Evolutionary conservation across 2,329 filamentous ascomycete species (phyloP), one percentile per base, ranked within the genome.

Genomic region (Hypoxylon sp.): DNA sequence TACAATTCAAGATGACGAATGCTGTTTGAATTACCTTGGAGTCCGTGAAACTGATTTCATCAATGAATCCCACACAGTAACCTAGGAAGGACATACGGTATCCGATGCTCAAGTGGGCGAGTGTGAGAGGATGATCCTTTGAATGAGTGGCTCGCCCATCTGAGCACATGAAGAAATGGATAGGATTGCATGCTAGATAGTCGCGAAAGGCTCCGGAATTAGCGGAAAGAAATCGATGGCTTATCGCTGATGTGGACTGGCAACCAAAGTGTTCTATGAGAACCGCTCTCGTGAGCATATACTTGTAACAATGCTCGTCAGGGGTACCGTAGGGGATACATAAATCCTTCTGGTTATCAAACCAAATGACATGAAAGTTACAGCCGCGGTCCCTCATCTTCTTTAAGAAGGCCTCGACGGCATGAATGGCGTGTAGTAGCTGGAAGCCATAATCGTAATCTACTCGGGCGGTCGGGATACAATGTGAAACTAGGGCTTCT

Each of bases 351-450:
- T 85, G 75, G 46, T 74, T 71, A 17, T 82, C 75, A 63, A 91
- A 89, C 73, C 90, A 92, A 11, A 84, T 72, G 54, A 91, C 69
- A 55, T 90, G 80, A 61, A 91, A 91, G 48, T 84, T 83, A 67
- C 87, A 90, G 43, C 85, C 84, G 38, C 87, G 77, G 45, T 78
- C 77, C 30, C 76, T 72, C 11, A 91, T 75, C 46, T 82, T 77
- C 30, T 74, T 69, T 1, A 91, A 75, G 57, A 90, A 86, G 5
- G 72, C 74, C 67, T 92, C 89, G 0, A 90, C 81, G 1, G 82
- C 78, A 64, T 88, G 87, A 3, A 85, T 78, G 0, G 86, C 87
- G 66, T 91, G 88, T 0, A 91, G 74, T 5, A 91, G 67, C 67
- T 91, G 88, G 49, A 88, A 86, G 0, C 87, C 88, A 38, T 75